Conservation (phyloP, 345 rosid species). For the Lenwebbia sp. region DNA sequence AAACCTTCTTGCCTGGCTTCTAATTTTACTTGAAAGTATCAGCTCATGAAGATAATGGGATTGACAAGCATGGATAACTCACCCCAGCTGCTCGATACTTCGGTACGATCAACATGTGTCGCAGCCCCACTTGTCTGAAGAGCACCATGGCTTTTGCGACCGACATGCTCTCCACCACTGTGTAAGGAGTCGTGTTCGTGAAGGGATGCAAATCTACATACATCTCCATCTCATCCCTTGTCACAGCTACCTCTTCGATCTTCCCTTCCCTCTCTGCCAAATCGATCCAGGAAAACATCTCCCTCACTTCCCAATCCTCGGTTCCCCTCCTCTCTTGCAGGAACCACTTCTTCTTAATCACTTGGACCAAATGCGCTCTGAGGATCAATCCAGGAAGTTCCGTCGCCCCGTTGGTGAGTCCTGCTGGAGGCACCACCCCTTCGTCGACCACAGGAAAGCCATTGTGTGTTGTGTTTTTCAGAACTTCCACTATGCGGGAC, state of each 20-base stretch:
- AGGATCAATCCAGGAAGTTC: constrained; percentile 72
- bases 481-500: constrained; percentile 58
- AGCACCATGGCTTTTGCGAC: constrained; percentile 89
- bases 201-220: constrained; percentile 82
- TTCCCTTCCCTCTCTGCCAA: constrained; percentile 59
- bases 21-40: neutral
- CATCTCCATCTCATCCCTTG: constrained; percentile 81
- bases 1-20: neutral
- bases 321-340: constrained; percentile 62
- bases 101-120: constrained; percentile 74
- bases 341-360: constrained; percentile 79
- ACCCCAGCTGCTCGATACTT: constrained; percentile 68
- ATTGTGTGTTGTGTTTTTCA: constrained; percentile 65
- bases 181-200: constrained; percentile 78
- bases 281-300: constrained; percentile 69
- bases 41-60: neutral
- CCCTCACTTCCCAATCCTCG: constrained; percentile 77
- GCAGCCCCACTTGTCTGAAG: constrained; percentile 68
- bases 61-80: constrained; percentile 8
- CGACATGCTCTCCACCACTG: constrained; percentile 79
- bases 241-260: constrained; percentile 57
- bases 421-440: constrained; percentile 31
- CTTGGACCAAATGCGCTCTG: constrained; percentile 67
- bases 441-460: constrained; percentile 63
- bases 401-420: constrained; percentile 17